Conservation (phyloP, 352 stramenopile species). For the Globisporangium acanthophoron region DNA sequence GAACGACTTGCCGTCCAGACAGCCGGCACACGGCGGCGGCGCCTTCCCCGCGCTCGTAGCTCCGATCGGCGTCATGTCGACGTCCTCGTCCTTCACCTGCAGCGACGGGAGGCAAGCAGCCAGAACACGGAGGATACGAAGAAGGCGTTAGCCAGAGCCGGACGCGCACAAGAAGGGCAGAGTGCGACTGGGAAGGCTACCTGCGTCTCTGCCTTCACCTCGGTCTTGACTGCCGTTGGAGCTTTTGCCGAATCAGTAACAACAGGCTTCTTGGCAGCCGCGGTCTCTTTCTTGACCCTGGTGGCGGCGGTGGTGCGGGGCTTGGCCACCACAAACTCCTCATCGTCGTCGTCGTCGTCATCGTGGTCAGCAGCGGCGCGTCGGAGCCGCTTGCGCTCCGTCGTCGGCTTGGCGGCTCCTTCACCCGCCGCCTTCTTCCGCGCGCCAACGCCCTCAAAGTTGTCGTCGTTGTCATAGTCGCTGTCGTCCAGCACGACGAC, state of each 20-base stretch:
- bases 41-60: conserved; percentile 32
- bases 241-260: neutral
- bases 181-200: neutral
- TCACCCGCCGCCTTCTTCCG: neutral
- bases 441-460: conserved; percentile 10
- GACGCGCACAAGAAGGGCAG: neutral
- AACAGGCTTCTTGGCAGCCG: neutral
- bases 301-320: neutral
- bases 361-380: conserved; percentile 21
- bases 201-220: neutral
- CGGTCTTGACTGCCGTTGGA: neutral
- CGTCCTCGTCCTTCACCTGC: conserved; percentile 1
- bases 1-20: conserved; percentile 76
- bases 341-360: conserved; percentile 18
- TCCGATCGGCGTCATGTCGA: conserved; percentile 16
- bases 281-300: conserved; percentile 13
- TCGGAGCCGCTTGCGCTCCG: conserved; percentile 29
- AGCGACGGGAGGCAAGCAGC: neutral
- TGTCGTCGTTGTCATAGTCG: conserved; percentile 28
- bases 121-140: too few relatives aligned
- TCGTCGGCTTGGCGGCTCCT: conserved; percentile 16
- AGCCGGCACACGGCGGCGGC: conserved; percentile 46
- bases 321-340: conserved; percentile 3
- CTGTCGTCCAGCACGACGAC: conserved; percentile 58
- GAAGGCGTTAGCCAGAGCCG: too few relatives aligned